Percentiles rank a stretch among this genome's conserved stretches.
phyloP scores from a whole-genome alignment of 805 yeast genomes.

The Lachancea sp. region DNA sequence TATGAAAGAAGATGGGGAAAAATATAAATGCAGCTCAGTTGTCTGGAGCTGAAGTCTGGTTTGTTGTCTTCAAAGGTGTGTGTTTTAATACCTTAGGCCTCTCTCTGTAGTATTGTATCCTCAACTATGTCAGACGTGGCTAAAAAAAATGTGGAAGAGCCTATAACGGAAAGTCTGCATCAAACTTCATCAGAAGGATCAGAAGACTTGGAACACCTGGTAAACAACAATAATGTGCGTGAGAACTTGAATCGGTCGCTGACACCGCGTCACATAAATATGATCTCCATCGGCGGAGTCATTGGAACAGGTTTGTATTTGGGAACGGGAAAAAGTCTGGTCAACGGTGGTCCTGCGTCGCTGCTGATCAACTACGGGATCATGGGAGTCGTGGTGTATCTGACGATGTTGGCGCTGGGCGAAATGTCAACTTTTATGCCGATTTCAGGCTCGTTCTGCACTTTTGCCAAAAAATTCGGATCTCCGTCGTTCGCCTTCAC shows the following conservation, averaged over 20 bases:
- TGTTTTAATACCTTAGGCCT: too few species aligned
- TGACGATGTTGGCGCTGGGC: conserved; percentile 59
- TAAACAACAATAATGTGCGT: neutral
- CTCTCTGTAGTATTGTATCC: too few species aligned
- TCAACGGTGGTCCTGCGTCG: conserved; percentile 56
- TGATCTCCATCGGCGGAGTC: conserved; percentile 71
- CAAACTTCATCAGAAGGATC: neutral
- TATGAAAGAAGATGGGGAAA: too few species aligned
- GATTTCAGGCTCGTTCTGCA: conserved; percentile 52
- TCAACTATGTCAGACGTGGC: too few species aligned
- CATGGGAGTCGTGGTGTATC: conserved; percentile 55
- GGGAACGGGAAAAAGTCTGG: conserved; percentile 48
- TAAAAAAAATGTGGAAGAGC: neutral
- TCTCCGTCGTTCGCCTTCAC: conserved; percentile 63
- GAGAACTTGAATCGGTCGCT: conserved; percentile 42
- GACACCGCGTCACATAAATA: conserved; percentile 57
- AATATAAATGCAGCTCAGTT: too few species aligned
- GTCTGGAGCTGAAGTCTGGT: too few species aligned
- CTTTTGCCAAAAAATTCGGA: conserved; percentile 54
- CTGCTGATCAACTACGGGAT: conserved; percentile 53
- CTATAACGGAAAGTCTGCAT: neutral
- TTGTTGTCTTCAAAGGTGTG: too few species aligned
- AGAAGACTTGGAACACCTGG: neutral
- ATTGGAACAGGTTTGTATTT: conserved; percentile 68
- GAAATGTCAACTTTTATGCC: conserved; percentile 76